Conservation (phyloP, 2,329 filamentous ascomycete genomes). For the Pestalotiopsis sp. region DNA sequence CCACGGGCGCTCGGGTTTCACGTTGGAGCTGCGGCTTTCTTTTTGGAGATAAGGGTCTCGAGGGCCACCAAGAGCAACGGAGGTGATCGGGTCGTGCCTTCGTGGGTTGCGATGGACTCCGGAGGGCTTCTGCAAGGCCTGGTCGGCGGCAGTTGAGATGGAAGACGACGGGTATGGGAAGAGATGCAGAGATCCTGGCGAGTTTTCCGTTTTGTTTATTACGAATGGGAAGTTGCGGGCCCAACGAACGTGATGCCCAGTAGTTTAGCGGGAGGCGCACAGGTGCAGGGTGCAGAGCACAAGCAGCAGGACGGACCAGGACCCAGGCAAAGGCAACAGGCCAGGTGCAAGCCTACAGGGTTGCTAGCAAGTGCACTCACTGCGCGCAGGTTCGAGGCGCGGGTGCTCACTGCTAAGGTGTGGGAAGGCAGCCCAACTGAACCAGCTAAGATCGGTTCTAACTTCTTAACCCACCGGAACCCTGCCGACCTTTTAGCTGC, state of each 20-base stretch:
- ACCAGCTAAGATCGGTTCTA: neutral
- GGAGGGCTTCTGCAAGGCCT: neutral
- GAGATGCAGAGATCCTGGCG: neutral
- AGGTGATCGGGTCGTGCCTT: neutral
- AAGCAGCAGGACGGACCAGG: neutral
- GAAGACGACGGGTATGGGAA: neutral
- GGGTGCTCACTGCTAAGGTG: neutral
- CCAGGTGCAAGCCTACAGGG: no score
- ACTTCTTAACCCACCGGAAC: neutral
- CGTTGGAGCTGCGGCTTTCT: neutral
- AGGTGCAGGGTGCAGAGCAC: neutral
- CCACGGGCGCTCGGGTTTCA: neutral
- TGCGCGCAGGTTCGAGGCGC: no score
- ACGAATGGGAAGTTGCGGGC: constrained; percentile 8
- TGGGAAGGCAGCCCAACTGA: neutral
- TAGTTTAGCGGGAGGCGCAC: neutral
- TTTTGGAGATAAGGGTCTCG: neutral
- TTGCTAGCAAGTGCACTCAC: no score
- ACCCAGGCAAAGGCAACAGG: neutral
- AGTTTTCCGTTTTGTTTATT: constrained; percentile 6
- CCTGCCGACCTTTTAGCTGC: neutral
- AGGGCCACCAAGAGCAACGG: neutral
- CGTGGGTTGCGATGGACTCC: neutral
- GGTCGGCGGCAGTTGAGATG: neutral
- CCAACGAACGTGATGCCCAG: constrained; percentile 9